Conservation (phyloP, 495 filamentous ascomycete genomes). For the Daldinia decipiens region DNA sequence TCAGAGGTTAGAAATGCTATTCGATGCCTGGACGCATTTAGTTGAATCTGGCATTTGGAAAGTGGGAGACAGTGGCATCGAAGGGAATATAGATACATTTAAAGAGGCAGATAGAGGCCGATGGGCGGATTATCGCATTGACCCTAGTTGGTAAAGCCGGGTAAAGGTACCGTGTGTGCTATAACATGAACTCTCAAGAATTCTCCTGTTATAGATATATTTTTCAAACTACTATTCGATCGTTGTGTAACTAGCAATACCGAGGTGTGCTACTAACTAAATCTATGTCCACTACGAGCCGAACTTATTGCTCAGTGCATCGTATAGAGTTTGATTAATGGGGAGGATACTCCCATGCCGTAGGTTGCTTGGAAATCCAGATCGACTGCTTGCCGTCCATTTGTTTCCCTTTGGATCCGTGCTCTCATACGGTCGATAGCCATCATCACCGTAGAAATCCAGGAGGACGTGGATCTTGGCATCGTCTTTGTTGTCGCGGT, state of each 20-base stretch:
- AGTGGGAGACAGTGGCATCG: constrained; percentile 54
- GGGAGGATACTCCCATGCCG: constrained; percentile 63
- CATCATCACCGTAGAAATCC: constrained; percentile 63
- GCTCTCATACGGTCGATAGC: constrained; percentile 61
- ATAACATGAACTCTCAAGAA: neutral
- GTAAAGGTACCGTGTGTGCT: too few species aligned
- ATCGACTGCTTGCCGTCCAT: constrained; percentile 56
- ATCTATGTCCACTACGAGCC: constrained; percentile 28
- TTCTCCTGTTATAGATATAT: neutral
- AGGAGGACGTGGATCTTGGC: constrained; percentile 59
- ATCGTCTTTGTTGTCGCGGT: constrained; percentile 56
- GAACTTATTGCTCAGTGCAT: constrained; percentile 56
- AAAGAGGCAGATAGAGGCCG: constrained; percentile 46
- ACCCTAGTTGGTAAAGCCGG: constrained; percentile 33
- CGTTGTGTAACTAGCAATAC: neutral
- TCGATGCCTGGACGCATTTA: constrained; percentile 50
- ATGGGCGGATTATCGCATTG: constrained; percentile 35
- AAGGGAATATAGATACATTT: constrained; percentile 55
- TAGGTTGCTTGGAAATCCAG: constrained; percentile 56
- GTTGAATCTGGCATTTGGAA: constrained; percentile 55
- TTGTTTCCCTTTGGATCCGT: constrained; percentile 52
- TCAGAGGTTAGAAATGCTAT: constrained; percentile 52
- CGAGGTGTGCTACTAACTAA: neutral
- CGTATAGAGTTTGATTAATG: constrained; percentile 53
- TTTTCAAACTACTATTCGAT: neutral